Evolutionary conservation across 2,329 filamentous ascomycete genomes (phyloP).

Genomic region (Cryphonectria nitschkei): DNA sequence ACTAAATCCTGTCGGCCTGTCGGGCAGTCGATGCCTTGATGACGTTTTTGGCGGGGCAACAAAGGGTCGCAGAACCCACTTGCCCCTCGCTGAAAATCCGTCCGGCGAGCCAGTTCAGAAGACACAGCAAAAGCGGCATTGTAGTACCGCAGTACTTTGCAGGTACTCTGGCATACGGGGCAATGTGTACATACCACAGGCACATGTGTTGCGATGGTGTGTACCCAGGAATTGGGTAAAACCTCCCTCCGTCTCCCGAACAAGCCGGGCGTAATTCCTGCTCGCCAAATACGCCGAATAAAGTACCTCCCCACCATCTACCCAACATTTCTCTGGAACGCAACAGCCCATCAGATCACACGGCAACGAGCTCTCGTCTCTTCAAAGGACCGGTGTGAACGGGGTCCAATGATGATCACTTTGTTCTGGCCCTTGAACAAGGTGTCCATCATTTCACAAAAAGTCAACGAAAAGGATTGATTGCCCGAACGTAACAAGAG

Average conservation of each 20-base stretch:
- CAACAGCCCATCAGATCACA: not conserved
- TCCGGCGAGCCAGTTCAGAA: conserved; percentile 2
- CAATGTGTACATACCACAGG: not conserved
- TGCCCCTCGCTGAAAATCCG: conserved; percentile 14
- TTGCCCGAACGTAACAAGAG: conserved; percentile 7
- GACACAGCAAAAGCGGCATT: not conserved
- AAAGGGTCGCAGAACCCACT: conserved; percentile 1
- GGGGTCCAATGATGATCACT: not conserved
- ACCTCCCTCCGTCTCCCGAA: conserved; percentile 7
- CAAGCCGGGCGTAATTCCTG: not conserved
- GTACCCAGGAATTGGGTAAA: not conserved
- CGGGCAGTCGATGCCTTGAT: conserved; percentile 2
- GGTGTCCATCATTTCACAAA: not conserved
- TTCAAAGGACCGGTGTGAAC: not conserved
- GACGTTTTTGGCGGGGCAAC: conserved; percentile 21
- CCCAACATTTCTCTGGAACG: not conserved
- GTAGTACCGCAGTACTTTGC: not conserved
- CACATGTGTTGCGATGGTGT: not conserved
- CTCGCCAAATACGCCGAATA: not conserved
- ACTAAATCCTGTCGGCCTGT: conserved; percentile 2
- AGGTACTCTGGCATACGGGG: not conserved
- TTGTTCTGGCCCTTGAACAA: not conserved
- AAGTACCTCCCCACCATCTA: not conserved
- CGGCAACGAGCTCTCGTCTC: not conserved
- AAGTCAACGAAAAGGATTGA: not conserved